A percentile compares a stretch with the other conserved stretches of the same genome.
These are phyloP conservation scores for Sporothrix curviconia DNA, from an alignment of 2,329 filamentous ascomycete genomes.

Conservation along the genomic window DNA sequence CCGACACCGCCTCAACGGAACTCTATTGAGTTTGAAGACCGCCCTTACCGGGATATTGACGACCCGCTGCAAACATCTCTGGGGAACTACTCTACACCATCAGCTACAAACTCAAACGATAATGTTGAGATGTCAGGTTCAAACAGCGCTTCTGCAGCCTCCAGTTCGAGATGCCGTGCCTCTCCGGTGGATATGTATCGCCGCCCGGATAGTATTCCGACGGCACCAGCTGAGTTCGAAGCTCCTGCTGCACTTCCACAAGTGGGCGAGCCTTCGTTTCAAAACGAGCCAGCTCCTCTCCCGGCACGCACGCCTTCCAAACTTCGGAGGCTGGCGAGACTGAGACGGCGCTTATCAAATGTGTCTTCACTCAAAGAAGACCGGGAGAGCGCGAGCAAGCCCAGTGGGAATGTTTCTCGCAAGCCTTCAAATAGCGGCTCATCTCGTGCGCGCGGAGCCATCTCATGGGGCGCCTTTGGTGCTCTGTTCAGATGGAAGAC, in stretches of 20 bases:
- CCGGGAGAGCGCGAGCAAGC: background rate
- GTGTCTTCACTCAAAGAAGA: constrained; percentile 26
- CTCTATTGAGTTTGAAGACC: background rate
- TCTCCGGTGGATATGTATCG: constrained; percentile 33
- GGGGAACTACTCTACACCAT: background rate
- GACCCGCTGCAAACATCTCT: background rate
- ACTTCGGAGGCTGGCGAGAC: constrained; percentile 11
- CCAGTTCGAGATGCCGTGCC: constrained; percentile 5
- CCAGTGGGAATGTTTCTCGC: constrained; percentile 22
- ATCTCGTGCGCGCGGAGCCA: constrained; percentile 29
- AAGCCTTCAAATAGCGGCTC: constrained; percentile 50
- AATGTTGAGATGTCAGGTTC: background rate
- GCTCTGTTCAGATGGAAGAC: constrained; percentile 62
- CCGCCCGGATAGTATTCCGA: constrained; percentile 43
- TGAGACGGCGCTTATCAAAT: constrained; percentile 34
- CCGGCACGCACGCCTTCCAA: constrained; percentile 14
- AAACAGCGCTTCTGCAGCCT: background rate
- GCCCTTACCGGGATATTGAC: background rate
- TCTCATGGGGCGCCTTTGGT: constrained; percentile 56
- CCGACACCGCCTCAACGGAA: background rate
- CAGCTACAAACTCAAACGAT: background rate
- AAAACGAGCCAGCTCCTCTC: constrained; percentile 9
- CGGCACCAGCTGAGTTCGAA: constrained; percentile 22
- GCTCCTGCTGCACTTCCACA: background rate
- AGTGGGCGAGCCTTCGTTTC: constrained; percentile 7